Conservation (phyloP, 805 yeast species). For the Millerago galiae region DNA sequence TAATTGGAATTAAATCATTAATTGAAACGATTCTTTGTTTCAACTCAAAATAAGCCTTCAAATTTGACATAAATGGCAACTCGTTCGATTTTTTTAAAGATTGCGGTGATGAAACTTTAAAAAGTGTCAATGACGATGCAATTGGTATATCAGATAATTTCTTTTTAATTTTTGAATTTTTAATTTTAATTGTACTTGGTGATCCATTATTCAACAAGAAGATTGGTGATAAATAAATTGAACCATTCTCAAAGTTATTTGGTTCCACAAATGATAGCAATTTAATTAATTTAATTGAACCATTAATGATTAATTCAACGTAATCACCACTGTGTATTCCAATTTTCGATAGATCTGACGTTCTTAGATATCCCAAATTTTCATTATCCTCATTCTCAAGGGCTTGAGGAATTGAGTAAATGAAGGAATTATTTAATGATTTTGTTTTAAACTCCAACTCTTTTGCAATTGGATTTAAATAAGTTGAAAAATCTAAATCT, state of each 20-base stretch:
- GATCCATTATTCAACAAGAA: slow-evolving; percentile 40
- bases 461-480: slow-evolving; percentile 4
- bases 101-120: slow-evolving; percentile 62
- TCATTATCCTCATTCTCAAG: slow-evolving; percentile 37
- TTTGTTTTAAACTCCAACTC: slow-evolving; percentile 4
- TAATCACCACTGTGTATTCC: slow-evolving; percentile 69
- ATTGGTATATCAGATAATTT: slow-evolving; percentile 28
- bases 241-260: slow-evolving; percentile 32
- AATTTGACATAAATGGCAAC: slow-evolving; percentile 54
- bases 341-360: slow-evolving; percentile 44
- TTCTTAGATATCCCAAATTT: slow-evolving; percentile 38
- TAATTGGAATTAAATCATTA: slow-evolving; percentile 72
- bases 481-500: slow-evolving; percentile 14
- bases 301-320: slow-evolving; percentile 29
- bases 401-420: slow-evolving; percentile 9
- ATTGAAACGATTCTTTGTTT: slow-evolving; percentile 49
- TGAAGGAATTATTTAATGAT: slow-evolving; percentile 2
- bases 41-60: slow-evolving; percentile 51
- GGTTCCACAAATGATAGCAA: slow-evolving; percentile 64
- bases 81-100: slow-evolving; percentile 62
- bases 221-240: slow-evolving; percentile 58
- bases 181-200: slow-evolving; percentile 22
- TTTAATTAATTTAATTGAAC: slow-evolving; percentile 16
- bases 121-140: slow-evolving; percentile 59
- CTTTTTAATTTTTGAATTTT: slow-evolving; percentile 14